Conservation (phyloP, 2,329 filamentous ascomycete genomes). For the Fusarium irregulare region DNA sequence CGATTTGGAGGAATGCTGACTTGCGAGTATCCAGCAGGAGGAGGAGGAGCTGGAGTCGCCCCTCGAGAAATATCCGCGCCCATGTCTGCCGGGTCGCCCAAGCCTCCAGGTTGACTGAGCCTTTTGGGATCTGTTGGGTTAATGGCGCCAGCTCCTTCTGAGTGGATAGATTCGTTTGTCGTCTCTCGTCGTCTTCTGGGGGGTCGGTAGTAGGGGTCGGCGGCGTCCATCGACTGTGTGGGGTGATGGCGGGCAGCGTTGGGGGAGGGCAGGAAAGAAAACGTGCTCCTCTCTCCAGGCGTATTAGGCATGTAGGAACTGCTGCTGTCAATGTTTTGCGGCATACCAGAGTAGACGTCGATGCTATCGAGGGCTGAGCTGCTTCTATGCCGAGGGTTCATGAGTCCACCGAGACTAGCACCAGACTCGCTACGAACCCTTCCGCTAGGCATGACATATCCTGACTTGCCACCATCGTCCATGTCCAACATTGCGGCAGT, state of each 20-base stretch:
- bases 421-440: constrained; percentile 71
- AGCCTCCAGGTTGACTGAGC: constrained; percentile 51
- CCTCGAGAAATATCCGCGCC: constrained; percentile 57
- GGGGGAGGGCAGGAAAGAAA: constrained; percentile 75
- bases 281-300: constrained; percentile 74
- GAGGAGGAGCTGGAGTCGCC: constrained; percentile 57
- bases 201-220: constrained; percentile 89
- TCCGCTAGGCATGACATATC: constrained; percentile 65
- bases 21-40: constrained; percentile 46
- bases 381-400: constrained; percentile 61
- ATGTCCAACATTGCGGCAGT: constrained; percentile 82
- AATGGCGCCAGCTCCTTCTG: constrained; percentile 48
- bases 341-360: constrained; percentile 58
- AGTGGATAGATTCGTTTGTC: constrained; percentile 53
- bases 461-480: constrained; percentile 72
- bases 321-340: constrained; percentile 66
- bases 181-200: constrained; percentile 76
- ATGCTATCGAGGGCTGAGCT: constrained; percentile 66
- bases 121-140: constrained; percentile 51
- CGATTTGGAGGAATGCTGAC: constrained; percentile 64
- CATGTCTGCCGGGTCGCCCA: constrained; percentile 55
- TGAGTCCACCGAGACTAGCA: constrained; percentile 65
- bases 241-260: constrained; percentile 60
- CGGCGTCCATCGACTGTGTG: constrained; percentile 61
- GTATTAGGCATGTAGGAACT: constrained; percentile 80